phyloP scores from a whole-genome alignment of 768 basidiomycete species.

The Tremella fuciformis region DNA sequence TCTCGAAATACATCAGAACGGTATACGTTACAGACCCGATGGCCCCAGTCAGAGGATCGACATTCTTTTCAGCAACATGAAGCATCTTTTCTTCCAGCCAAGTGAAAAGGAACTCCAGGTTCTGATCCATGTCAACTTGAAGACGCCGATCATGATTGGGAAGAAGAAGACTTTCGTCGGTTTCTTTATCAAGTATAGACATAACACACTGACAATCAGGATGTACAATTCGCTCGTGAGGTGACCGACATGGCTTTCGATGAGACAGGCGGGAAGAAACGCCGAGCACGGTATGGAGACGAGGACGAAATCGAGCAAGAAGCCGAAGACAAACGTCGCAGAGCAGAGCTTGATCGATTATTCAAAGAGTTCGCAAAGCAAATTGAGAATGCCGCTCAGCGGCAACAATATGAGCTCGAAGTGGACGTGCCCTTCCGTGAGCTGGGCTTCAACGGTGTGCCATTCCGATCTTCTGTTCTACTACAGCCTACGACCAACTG shows the following conservation, averaged over 20 bases:
- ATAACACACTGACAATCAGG: slow-evolving; percentile 57
- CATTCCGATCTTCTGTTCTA: slow-evolving; percentile 88
- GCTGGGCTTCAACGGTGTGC: slow-evolving; percentile 93
- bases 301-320: slow-evolving; percentile 99
- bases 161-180: slow-evolving; percentile 94
- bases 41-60: slow-evolving; percentile 60
- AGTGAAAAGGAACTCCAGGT: slow-evolving; percentile 94
- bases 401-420: slow-evolving; percentile 76
- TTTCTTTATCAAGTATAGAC: slow-evolving; percentile 16
- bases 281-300: slow-evolving; percentile 93
- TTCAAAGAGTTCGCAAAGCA: slow-evolving; percentile 91
- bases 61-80: slow-evolving; percentile 92
- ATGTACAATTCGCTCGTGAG: slow-evolving; percentile 97
- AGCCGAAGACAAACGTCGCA: slow-evolving; percentile 87
- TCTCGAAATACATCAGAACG: slow-evolving; percentile 96
- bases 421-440: slow-evolving; percentile 97
- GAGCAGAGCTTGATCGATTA: slow-evolving; percentile 85
- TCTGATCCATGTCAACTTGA: slow-evolving; percentile 88
- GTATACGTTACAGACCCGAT: slow-evolving; percentile 68
- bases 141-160: slow-evolving; percentile 94
- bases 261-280: slow-evolving; percentile 97
- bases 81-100: slow-evolving; percentile 98
- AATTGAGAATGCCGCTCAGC: slow-evolving; percentile 80
- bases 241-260: slow-evolving; percentile 97
- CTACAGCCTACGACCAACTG: slow-evolving; percentile 96